Conservation (phyloP, 257 asterid genomes). For the Solanum chiquidenum region DNA sequence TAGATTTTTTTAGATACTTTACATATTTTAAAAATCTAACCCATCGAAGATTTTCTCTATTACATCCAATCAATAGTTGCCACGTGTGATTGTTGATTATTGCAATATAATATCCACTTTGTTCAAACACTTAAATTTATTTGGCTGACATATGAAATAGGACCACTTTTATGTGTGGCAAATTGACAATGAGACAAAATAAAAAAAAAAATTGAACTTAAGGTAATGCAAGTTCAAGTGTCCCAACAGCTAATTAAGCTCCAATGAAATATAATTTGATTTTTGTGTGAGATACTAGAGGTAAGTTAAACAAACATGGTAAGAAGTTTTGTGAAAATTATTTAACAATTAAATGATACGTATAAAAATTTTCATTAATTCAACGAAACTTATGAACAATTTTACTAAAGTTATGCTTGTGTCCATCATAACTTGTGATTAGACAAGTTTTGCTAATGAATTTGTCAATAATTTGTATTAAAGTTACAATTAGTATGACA, state of each 20-base stretch:
- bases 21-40: not conserved
- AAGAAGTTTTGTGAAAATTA: fast-evolving
- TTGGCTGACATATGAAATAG: not conserved
- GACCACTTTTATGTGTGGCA: not conserved
- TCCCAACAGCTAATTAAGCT: no score
- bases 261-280: no score
- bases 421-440: not conserved
- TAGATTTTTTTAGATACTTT: not conserved
- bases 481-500: not conserved
- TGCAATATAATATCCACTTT: not conserved
- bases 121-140: not conserved
- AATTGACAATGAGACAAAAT: not conserved
- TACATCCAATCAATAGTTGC: not conserved
- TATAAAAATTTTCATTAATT: not conserved
- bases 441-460: no score
- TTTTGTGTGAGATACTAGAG: no score
- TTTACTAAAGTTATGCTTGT: not conserved
- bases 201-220: not conserved
- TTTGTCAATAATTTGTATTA: not conserved
- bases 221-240: no score
- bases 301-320: not conserved
- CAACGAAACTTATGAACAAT: not conserved
- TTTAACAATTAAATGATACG: not conserved
- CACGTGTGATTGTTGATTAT: not conserved
- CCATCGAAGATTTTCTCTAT: not conserved